Percentiles rank a stretch among this genome's conserved stretches.
These are phyloP conservation scores for Drechslerella coelobrocha DNA, from an alignment of 2,329 filamentous ascomycete species.

Conservation along the genomic window DNA sequence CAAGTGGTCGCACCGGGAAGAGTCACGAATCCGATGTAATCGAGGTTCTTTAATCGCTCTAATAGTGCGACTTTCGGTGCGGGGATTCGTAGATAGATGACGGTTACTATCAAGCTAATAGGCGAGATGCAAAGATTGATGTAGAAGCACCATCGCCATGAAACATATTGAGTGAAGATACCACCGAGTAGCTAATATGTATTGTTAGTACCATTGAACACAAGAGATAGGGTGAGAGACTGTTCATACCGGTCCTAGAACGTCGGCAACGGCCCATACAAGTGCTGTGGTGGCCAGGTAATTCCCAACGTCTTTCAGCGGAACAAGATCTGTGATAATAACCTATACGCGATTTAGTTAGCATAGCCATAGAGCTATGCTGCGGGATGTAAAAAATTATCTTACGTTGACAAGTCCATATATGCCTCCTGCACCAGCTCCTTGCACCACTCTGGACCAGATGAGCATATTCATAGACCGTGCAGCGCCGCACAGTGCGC, in stretches of 20 bases:
- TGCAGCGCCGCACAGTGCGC: conserved; percentile 65
- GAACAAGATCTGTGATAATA: conserved; percentile 58
- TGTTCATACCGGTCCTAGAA: conserved; percentile 60
- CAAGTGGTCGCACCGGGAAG: conserved; percentile 68
- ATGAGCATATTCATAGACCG: conserved; percentile 62
- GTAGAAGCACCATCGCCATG: conserved; percentile 66
- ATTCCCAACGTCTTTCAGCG: conserved; percentile 53
- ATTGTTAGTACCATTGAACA: conserved; percentile 57
- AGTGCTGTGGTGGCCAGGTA: conserved; percentile 55
- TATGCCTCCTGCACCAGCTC: conserved; percentile 26
- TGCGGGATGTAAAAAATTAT: conserved; percentile 60
- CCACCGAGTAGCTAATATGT: conserved; percentile 59
- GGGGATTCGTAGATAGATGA: conserved; percentile 61
- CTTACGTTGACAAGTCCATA: conserved; percentile 27
- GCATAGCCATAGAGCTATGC: conserved; percentile 63
- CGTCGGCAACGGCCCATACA: conserved; percentile 63
- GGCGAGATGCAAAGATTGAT: conserved; percentile 67
- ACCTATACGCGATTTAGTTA: conserved; percentile 63
- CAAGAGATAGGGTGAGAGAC: conserved; percentile 54
- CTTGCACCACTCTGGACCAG: conserved; percentile 29
- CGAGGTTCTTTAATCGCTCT: conserved; percentile 64
- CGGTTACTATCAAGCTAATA: conserved; percentile 61
- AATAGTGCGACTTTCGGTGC: conserved; percentile 55
- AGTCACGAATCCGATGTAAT: conserved; percentile 66
- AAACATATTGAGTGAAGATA: conserved; percentile 62